These are phyloP conservation scores for Saccharomycopsis microspora DNA, from an alignment of 805 yeast species.

Conservation along the genomic window DNA sequence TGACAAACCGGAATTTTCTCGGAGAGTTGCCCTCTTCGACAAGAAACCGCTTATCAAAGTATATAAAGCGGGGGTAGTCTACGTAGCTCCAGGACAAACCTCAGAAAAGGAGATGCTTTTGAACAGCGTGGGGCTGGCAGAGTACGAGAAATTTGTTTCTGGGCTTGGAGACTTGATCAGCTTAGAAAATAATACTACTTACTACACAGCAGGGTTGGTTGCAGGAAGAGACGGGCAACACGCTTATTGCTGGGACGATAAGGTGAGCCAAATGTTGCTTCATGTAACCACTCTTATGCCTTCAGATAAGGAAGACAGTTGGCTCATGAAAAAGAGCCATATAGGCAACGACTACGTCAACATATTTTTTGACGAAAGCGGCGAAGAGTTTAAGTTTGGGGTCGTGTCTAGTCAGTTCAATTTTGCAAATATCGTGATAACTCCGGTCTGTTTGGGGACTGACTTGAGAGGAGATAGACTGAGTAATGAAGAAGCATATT, in stretches of 20 bases:
- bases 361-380: conserved; percentile 71
- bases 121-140: conserved; percentile 52
- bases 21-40: conserved; percentile 57
- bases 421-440: conserved; percentile 67
- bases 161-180: conserved; percentile 50
- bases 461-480: conserved; percentile 1
- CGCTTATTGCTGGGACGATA: conserved; percentile 63
- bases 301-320: conserved; percentile 21
- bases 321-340: conserved; percentile 53
- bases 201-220: conserved; percentile 72
- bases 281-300: conserved; percentile 85
- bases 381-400: conserved; percentile 55
- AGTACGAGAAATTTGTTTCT: conserved; percentile 47
- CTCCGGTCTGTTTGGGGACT: conserved; percentile 32
- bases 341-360: conserved; percentile 81
- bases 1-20: conserved; percentile 25
- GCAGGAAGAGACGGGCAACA: conserved; percentile 64
- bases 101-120: conserved; percentile 53
- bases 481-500: conserved; percentile 24
- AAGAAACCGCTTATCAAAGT: conserved; percentile 68
- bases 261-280: conserved; percentile 58
- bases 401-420: conserved; percentile 69
- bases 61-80: conserved; percentile 69
- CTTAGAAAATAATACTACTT: conserved; percentile 42
- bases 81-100: conserved; percentile 58